Evolutionary conservation across 257 asterid species (phyloP).

Genomic region (Dorcoceras hygrometricum): DNA sequence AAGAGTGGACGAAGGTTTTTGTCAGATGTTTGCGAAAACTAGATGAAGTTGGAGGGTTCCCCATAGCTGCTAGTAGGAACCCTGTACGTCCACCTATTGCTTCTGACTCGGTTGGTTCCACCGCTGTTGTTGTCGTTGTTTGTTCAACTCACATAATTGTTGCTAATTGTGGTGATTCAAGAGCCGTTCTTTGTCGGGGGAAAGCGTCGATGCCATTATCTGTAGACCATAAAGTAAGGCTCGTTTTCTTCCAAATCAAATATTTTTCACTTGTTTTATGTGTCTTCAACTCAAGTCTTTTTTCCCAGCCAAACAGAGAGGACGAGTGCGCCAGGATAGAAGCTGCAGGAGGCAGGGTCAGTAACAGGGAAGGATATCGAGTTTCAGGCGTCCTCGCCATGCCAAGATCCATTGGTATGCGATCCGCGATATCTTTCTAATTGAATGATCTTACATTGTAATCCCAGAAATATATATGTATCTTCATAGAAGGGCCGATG

Average conservation of each 20-base stretch:
- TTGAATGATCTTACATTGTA: background rate
- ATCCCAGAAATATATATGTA: background rate
- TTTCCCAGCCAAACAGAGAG: slow-evolving; percentile 45
- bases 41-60: slow-evolving; percentile 25
- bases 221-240: slow-evolving; percentile 28
- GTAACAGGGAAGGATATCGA: slow-evolving; percentile 47
- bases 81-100: slow-evolving; percentile 12
- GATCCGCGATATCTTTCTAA: background rate
- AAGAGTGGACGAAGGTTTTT: slow-evolving; percentile 20
- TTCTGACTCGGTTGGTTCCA: slow-evolving; percentile 24
- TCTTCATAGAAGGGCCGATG: background rate
- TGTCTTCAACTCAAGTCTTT: too few species aligned
- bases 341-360: slow-evolving; percentile 47
- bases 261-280: background rate
- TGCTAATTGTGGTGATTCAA: slow-evolving; percentile 32
- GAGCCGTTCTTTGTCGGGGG: slow-evolving; percentile 30
- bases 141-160: slow-evolving; percentile 26
- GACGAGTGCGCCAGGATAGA: slow-evolving; percentile 51
- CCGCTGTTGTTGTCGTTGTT: slow-evolving; percentile 25
- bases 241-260: background rate
- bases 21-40: slow-evolving; percentile 19
- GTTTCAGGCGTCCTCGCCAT: slow-evolving; percentile 51
- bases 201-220: slow-evolving; percentile 23
- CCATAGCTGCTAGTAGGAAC: background rate
- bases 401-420: slow-evolving; percentile 48